Conservation (phyloP, 306 rosid species). For the Cucurbita pepo region DNA sequence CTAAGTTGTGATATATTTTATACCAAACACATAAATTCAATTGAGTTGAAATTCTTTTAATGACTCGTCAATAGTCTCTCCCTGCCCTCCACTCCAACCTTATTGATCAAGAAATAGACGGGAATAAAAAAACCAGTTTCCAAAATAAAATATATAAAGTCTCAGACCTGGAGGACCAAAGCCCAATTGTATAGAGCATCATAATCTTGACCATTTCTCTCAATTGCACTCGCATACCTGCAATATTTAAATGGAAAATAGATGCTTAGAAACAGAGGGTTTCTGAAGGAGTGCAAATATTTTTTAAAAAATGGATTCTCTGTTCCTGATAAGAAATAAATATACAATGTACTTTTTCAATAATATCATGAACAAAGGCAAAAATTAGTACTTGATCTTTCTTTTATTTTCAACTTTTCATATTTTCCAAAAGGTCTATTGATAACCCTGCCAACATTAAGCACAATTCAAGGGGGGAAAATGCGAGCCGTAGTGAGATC, state of each 20-base stretch:
- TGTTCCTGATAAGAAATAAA: not conserved
- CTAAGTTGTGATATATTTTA: not conserved
- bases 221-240: constrained; percentile 93
- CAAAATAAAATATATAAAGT: constrained; percentile 4
- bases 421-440: not conserved
- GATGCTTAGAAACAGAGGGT: not conserved
- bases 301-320: not conserved
- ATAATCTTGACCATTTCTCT: constrained; percentile 85
- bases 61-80: not conserved
- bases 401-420: not conserved
- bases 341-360: not conserved
- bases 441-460: not conserved
- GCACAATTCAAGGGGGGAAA: not conserved
- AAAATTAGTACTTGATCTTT: not conserved
- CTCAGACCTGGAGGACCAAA: constrained; percentile 83
- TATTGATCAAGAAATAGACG: not conserved
- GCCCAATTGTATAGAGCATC: constrained; percentile 99
- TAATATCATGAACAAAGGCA: not conserved
- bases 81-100: not conserved
- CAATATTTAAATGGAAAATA: constrained; percentile 11
- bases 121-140: not conserved
- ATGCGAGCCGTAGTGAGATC: not conserved
- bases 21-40: not conserved
- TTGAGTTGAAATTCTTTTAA: not conserved
- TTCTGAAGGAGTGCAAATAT: not conserved